Evolutionary conservation across 768 basidiomycete genomes (phyloP).

Genomic region (Russula lepida): DNA sequence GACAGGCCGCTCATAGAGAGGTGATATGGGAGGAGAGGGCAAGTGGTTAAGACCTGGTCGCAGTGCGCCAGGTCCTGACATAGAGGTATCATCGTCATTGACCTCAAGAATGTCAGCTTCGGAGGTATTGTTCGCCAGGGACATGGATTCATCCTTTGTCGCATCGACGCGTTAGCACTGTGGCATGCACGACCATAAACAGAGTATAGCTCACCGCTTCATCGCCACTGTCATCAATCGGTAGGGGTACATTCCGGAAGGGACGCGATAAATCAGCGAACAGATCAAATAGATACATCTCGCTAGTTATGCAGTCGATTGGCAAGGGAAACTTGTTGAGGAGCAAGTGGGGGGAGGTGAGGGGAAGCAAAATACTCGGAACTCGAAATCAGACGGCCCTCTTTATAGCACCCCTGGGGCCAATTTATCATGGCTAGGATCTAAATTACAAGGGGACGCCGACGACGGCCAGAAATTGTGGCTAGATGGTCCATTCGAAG

Average conservation of each 20-base stretch:
- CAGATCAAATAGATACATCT: slow-evolving; percentile 6
- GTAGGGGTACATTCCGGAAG: neutral
- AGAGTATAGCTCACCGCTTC: neutral
- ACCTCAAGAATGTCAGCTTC: neutral
- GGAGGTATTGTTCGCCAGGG: neutral
- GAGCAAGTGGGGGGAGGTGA: neutral
- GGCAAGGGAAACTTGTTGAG: neutral
- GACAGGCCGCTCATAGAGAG: neutral
- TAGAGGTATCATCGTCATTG: neutral
- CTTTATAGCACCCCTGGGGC: neutral
- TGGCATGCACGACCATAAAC: neutral
- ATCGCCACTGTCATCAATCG: slow-evolving; percentile 9
- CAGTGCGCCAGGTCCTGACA: no score
- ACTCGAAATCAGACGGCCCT: neutral
- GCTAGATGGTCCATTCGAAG: no score
- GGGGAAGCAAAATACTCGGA: neutral
- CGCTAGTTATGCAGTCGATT: neutral
- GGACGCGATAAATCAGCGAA: neutral
- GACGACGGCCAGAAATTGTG: neutral
- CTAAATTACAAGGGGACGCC: neutral
- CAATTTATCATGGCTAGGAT: neutral
- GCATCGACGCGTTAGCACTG: neutral
- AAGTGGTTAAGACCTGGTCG: no score
- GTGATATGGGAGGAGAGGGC: neutral
- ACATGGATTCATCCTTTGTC: neutral